Percentiles rank a stretch among this genome's conserved stretches.
Conservation (phyloP, 2,329 filamentous ascomycete species). For the Aquanectria penicillioides region DNA sequence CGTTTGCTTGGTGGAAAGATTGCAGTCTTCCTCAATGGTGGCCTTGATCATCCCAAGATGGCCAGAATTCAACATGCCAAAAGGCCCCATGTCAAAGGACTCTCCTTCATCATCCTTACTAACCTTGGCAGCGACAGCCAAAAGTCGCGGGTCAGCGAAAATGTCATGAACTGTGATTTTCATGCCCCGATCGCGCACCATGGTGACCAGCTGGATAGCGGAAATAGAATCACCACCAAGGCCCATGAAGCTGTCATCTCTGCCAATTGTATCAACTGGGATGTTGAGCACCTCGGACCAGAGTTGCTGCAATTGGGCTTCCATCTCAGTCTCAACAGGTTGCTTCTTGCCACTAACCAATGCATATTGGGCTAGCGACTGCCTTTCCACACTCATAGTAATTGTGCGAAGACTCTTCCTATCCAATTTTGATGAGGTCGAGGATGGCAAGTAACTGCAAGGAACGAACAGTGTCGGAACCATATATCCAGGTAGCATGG, state of each 20-base stretch:
- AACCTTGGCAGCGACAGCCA: neutral
- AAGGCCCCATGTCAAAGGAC: neutral
- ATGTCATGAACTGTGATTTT: conserved; percentile 17
- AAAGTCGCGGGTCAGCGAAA: conserved; percentile 9
- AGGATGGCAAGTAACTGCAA: conserved; percentile 21
- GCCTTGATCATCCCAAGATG: neutral
- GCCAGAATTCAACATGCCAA: neutral
- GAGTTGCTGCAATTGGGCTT: conserved; percentile 12
- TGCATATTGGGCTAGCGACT: conserved; percentile 25
- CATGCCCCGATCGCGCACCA: neutral
- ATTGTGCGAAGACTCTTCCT: conserved; percentile 1
- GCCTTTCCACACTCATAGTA: no score
- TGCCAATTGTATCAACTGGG: conserved; percentile 40
- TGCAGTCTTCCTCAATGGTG: neutral
- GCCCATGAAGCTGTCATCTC: conserved; percentile 19
- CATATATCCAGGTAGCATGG: conserved; percentile 28
- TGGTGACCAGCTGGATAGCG: conserved; percentile 38
- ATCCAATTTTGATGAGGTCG: conserved; percentile 28
- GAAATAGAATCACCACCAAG: conserved; percentile 26
- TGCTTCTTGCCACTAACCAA: neutral
- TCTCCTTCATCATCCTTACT: neutral
- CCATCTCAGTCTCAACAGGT: neutral
- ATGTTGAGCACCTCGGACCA: conserved; percentile 42
- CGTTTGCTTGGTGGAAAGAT: neutral
- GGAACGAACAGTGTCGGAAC: conserved; percentile 30